These are phyloP conservation scores for Pseudozyma tsukubaensis DNA, from an alignment of 1,284 basidiomycete genomes.

Conservation along the genomic window DNA sequence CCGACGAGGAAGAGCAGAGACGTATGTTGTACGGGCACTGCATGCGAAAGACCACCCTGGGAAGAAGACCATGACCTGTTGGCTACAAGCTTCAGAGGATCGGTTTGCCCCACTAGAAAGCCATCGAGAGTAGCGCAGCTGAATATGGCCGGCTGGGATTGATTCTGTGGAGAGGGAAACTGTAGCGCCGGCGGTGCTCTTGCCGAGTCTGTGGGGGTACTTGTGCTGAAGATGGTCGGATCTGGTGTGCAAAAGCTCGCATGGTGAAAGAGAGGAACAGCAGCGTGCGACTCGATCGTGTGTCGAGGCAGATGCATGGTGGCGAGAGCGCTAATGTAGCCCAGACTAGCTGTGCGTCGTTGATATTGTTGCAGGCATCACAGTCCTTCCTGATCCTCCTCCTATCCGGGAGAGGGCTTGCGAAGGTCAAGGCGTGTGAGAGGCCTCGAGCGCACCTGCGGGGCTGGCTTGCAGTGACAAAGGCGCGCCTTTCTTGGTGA, in stretches of 20 bases:
- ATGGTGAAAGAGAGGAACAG: conserved; percentile 47
- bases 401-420: neutral
- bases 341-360: conserved; percentile 7
- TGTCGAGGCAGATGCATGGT: conserved; percentile 58
- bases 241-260: conserved; percentile 48
- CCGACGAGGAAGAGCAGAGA: conserved; percentile 62
- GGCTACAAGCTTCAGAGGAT: conserved; percentile 51
- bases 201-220: neutral
- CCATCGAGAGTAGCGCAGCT: conserved; percentile 58
- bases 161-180: no score
- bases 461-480: no score
- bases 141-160: conserved; percentile 49
- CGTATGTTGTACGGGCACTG: conserved; percentile 47
- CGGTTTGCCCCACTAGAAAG: conserved; percentile 54
- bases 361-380: conserved; percentile 14
- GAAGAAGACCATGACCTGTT: conserved; percentile 43
- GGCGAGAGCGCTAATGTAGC: neutral
- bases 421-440: neutral
- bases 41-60: conserved; percentile 56
- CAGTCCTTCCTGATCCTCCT: conserved; percentile 5
- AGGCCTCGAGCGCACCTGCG: no score
- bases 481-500: no score
- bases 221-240: neutral
- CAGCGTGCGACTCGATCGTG: conserved; percentile 54
- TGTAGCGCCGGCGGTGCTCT: no score